Conservation (phyloP, 2,329 filamentous ascomycete genomes). For the Claviceps arundinis region DNA sequence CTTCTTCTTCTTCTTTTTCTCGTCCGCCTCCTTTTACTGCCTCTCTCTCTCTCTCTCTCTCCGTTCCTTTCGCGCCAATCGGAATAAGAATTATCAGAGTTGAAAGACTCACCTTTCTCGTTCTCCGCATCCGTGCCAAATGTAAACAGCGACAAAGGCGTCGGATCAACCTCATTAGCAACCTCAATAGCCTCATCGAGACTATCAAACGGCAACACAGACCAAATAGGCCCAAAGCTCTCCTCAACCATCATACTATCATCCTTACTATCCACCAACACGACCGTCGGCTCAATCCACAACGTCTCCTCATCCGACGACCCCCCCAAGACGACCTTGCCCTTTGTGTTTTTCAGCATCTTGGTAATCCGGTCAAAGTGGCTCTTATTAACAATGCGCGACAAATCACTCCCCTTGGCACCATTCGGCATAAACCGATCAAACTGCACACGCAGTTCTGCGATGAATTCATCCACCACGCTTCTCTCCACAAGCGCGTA, state of each 20-base stretch:
- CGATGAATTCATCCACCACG: conserved; percentile 57
- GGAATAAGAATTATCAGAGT: no score
- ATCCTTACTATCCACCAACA: conserved; percentile 56
- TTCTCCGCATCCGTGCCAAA: conserved; percentile 76
- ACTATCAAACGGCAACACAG: conserved; percentile 62
- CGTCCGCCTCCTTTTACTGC: no score
- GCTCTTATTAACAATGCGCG: conserved; percentile 64
- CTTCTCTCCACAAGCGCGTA: conserved; percentile 74
- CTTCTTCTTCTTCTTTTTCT: no score
- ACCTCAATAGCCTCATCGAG: conserved; percentile 78
- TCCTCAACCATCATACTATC: conserved; percentile 76
- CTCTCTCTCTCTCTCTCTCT: no score
- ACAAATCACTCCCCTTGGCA: conserved; percentile 65
- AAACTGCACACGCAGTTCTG: conserved; percentile 57
- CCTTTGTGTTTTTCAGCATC: conserved; percentile 74
- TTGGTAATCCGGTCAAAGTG: conserved; percentile 76
- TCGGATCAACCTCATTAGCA: conserved; percentile 69
- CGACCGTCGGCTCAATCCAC: conserved; percentile 86
- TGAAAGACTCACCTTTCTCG: conserved; percentile 44
- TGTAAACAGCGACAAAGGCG: conserved; percentile 70
- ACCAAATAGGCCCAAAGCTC: conserved; percentile 86
- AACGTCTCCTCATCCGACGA: conserved; percentile 65
- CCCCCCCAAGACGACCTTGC: conserved; percentile 79
- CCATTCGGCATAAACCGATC: conserved; percentile 77
- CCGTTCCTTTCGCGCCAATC: no score